Evolutionary conservation across 768 basidiomycete genomes (phyloP), one percentile per base, ranked within the genome.

Genomic region (Lentinula raphanica): DNA sequence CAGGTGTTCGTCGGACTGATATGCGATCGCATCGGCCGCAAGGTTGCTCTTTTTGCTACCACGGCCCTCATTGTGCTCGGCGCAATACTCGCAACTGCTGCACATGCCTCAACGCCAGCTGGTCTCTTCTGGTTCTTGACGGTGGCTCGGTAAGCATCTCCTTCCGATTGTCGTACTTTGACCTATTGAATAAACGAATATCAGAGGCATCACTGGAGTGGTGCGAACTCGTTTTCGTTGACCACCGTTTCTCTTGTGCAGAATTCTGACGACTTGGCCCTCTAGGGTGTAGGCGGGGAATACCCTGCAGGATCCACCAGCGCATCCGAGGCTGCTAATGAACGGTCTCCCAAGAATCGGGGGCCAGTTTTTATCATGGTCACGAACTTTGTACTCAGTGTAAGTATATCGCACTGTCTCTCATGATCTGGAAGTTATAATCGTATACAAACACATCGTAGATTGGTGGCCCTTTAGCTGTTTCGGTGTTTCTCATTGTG

Each of bases 81-180:
- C 23, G 83, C 85, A 17, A 85, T 77, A 23, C 75, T 90, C 23
- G 81, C 78, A 7, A 88, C 88, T 4, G 86, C 83, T 5, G 85
- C 89, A 15, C 81, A 85, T 64, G 87, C 85, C 4, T 76, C 78
- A 1, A 83, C 77, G 61, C 73, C 72, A 29, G 65, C 71, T 50
- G 87, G 86, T 19, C 72, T 90, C 44, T 85, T 90, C 65, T 91
- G 89, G 89, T 86, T 85, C 67, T 68, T 90, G 64, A 88, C 87
- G 0, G 68, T 89, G 61, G 84, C 87, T 15, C 76, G 72, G 71
- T 64, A 56, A 36, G 46, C 60, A 31, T 11, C n/a, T 45, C 11
- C 11, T 7, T 23, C 5, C 32, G n/a, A n/a, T n/a, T n/a, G n/a
- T n/a, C n/a, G n/a, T n/a, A n/a, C 19, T 49, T 19, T 15, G 32